Evolutionary conservation across 768 basidiomycete species (phyloP), one percentile per base, ranked within the genome.

Genomic region (Leccinellum albellum): DNA sequence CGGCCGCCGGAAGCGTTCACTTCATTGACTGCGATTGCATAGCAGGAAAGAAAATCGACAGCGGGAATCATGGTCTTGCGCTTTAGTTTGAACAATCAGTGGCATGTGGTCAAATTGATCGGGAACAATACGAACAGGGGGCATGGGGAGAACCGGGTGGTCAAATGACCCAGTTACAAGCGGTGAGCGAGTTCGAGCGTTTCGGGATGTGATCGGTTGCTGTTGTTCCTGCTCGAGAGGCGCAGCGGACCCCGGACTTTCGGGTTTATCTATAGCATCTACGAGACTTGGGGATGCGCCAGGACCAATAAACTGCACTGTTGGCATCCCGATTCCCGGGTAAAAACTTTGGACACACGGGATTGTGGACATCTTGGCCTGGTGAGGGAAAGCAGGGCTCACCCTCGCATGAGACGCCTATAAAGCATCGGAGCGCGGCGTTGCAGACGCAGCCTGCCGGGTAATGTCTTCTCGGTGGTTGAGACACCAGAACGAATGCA

Each of bases 1-100:
- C 95, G 81, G 0, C 95, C 95, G 0, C 95, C 94, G 29, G 84
- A 81, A 4, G 94, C 94, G 66, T 96, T 97, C 13, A 96, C 94
- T 70, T 97, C 95, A 65, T 96, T 96, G 13, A 94, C 93, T 17
- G 92, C 91, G 53, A 94, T 95, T 3, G 94, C 95, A 71, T 97
- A 98, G 59, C 91, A 92, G 1, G 89, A 90, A 58, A 98, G 75
- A 67, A 94, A 95, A 67, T 98, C 94, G 73, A 98, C 85, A 1
- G 92, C 94, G 0, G 94, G 94, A 51, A 97, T 94, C 63, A 88
- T 86, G 9, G 91, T 91, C 71, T 82, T 89, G 59, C 89, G 82
- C 90, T 93, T 57, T 6, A 40, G 51, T 37, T 42, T 53, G 28
- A 31, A 47, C 12, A 23, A 55, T 64, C 3, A 61, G 35, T 29